These are phyloP conservation scores for Cyberlindnera maclurae DNA, from an alignment of 805 yeast genomes.

Conservation along the genomic window DNA sequence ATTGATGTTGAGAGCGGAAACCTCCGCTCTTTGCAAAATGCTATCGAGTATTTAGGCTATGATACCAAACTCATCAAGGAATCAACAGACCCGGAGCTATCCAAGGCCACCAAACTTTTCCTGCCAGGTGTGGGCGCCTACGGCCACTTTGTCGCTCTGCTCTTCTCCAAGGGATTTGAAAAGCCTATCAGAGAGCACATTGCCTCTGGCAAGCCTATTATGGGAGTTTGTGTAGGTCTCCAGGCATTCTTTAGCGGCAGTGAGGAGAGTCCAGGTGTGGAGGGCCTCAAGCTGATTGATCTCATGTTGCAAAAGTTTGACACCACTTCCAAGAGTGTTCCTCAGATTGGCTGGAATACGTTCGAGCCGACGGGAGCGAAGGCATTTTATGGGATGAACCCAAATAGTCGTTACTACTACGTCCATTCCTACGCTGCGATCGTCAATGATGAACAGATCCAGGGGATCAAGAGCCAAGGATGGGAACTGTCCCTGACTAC, in stretches of 20 bases:
- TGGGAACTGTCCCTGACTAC: constrained; percentile 72
- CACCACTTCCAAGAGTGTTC: constrained; percentile 66
- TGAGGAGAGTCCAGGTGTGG: constrained; percentile 58
- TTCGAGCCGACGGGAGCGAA: constrained; percentile 23
- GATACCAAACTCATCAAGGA: constrained; percentile 53
- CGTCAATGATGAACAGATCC: constrained; percentile 32
- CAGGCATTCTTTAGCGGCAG: constrained; percentile 77
- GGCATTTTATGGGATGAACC: constrained; percentile 55
- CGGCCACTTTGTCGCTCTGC: constrained; percentile 82
- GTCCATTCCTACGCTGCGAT: constrained; percentile 92
- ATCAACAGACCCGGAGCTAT: constrained; percentile 45
- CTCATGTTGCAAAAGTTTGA: constrained; percentile 56
- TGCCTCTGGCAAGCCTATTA: constrained; percentile 70
- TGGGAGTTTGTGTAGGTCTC: constrained; percentile 98
- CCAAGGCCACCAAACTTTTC: constrained; percentile 49
- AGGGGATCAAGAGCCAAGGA: constrained; percentile 30
- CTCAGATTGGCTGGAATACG: constrained; percentile 95
- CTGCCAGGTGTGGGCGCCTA: constrained; percentile 97
- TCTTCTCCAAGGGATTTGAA: constrained; percentile 53
- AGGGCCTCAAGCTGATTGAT: constrained; percentile 55
- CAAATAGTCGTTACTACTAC: constrained; percentile 73
- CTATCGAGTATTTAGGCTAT: constrained; percentile 73
- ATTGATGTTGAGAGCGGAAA: constrained; percentile 95
- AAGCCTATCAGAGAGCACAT: constrained; percentile 64
- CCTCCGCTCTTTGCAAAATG: constrained; percentile 80